Evolutionary conservation across 2,329 filamentous ascomycete species (phyloP).

Genomic region (Claviceps sp.): DNA sequence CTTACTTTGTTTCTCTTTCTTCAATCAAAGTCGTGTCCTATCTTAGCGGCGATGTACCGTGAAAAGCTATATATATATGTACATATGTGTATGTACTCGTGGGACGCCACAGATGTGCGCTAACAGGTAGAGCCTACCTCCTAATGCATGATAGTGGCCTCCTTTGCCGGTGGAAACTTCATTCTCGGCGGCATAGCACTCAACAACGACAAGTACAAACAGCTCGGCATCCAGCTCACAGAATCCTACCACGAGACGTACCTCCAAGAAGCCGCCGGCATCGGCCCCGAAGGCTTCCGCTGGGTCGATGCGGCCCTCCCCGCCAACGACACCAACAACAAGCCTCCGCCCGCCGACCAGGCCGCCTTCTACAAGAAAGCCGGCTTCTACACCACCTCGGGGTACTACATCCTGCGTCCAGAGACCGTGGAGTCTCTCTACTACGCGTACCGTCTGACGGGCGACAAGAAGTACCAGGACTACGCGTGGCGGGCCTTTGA

Average conservation of each 20-base stretch:
- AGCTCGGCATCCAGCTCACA: conserved; percentile 62
- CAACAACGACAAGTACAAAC: conserved; percentile 48
- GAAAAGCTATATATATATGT: conserved; percentile 20
- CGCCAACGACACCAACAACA: conserved; percentile 25
- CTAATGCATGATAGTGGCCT: conserved; percentile 46
- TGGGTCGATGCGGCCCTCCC: conserved; percentile 38
- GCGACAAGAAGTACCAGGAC: conserved; percentile 62
- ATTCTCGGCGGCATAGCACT: conserved; percentile 67
- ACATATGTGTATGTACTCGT: neutral
- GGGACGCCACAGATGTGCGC: neutral
- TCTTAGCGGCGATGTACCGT: too few species aligned
- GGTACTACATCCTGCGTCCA: conserved; percentile 56
- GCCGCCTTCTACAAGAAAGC: conserved; percentile 47
- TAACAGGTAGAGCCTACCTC: neutral
- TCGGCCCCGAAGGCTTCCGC: conserved; percentile 61
- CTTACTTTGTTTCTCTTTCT: neutral
- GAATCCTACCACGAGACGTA: conserved; percentile 66
- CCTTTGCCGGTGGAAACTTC: conserved; percentile 77
- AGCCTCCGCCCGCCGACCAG: conserved; percentile 29
- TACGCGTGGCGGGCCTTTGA: conserved; percentile 73
- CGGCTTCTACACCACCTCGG: conserved; percentile 57
- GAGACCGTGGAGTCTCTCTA: conserved; percentile 79
- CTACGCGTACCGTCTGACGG: conserved; percentile 73
- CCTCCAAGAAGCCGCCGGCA: conserved; percentile 49
- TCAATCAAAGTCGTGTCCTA: neutral